Percentiles rank a stretch among this genome's conserved stretches.
Conservation (phyloP, 1,284 basidiomycete genomes). For the Ganoderma lucidum region DNA sequence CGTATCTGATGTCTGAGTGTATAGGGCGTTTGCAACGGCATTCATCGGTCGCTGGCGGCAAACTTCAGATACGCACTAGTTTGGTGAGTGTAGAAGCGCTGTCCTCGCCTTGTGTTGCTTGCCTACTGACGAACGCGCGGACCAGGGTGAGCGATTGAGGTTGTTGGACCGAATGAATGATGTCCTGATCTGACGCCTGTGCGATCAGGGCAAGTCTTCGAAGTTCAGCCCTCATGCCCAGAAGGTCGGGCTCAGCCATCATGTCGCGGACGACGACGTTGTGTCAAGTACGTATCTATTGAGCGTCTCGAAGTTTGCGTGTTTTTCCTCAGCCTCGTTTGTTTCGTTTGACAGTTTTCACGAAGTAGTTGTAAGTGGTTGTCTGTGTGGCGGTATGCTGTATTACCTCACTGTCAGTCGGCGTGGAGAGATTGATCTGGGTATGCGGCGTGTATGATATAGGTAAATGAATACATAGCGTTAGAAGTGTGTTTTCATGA, state of each 20-base stretch:
- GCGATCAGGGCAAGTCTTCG: constrained; percentile 82
- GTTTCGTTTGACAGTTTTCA: constrained; percentile 43
- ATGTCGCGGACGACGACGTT: constrained; percentile 94
- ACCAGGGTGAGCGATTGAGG: constrained; percentile 28
- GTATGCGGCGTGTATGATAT: constrained; percentile 13
- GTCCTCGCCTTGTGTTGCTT: constrained; percentile 18
- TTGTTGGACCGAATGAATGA: constrained; percentile 11
- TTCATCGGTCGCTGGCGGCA: constrained; percentile 88
- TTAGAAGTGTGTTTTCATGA: background rate
- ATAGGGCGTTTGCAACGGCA: constrained; percentile 88
- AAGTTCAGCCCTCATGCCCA: constrained; percentile 94
- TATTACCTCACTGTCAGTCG: background rate
- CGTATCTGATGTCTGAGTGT: constrained; percentile 17
- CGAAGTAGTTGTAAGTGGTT: constrained; percentile 38
- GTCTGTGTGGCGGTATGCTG: constrained; percentile 1
- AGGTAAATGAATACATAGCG: constrained; percentile 12
- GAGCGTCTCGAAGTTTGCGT: background rate
- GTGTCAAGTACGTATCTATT: constrained; percentile 77
- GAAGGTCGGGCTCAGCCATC: constrained; percentile 90
- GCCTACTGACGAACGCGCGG: constrained; percentile 27
- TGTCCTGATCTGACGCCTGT: constrained; percentile 26
- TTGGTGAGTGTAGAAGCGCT: constrained; percentile 62
- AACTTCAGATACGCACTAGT: constrained; percentile 95
- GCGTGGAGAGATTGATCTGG: background rate
- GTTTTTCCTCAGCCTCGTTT: constrained; percentile 22